Base-by-base conservation (phyloP, 768 basidiomycete genomes). In the Tremella mesenterica region DNA sequence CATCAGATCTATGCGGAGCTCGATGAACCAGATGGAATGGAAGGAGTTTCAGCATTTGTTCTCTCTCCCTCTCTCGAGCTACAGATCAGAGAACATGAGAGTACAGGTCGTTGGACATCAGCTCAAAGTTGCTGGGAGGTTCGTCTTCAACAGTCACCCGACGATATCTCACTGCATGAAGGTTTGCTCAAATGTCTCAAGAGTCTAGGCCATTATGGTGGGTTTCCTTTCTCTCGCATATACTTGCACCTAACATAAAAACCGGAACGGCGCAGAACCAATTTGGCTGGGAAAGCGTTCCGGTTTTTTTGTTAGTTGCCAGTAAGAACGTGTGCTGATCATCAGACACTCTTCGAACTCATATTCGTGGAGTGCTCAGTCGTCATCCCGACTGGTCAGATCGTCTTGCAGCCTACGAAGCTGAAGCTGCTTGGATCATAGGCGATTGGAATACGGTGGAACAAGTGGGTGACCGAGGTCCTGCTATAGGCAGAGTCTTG, bases 91-190 rank as follows among this genome's bases (percentile, higher is more conserved):
- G 87, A 97, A 66, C 95, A 99, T 64, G 95, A 99, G 72, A 92
- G 86, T 60, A 93, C 87, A 2, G 95, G 95, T 0, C 80, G 84
- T 38, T 99, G 95, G 95, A 97, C 95, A 1, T 86, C 91, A 8
- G 93, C 95, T 7, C 95, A 97, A 73, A 97, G 93, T 66, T 99
- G 95, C 65, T 99, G 95, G 95, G 95, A 99, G 73, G 84, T 97
- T 12, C 81, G 85, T 44, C 78, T 99, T 14, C 93, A 96, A 67
- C 83, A 88, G 53, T 82, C 83, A 20, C 92, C 93, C 0, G 83
- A 93, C 63, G 90, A 93, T 60, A 78, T 93, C 4, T 81, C 85
- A 21, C 85, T 84, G 56, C 93, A 99, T 70, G 73, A 92, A 14
- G 95, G 95, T 13, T 79, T 99, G 9, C 73, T 96, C 57, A 81